phyloP scores from a whole-genome alignment of 2,329 filamentous ascomycete genomes.

The Trichophyton benhamiae region DNA sequence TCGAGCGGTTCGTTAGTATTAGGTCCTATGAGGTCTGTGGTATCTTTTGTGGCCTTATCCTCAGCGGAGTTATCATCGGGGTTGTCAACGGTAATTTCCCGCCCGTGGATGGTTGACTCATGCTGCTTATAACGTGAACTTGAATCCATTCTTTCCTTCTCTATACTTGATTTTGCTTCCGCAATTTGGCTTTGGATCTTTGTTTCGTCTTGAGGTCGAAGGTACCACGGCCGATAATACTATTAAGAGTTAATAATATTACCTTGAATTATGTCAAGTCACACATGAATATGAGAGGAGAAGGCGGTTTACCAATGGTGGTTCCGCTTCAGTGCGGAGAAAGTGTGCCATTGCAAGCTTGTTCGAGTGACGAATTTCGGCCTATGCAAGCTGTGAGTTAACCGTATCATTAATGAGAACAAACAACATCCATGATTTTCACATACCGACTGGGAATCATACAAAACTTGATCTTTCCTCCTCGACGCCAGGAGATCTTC shows the following conservation, averaged over 20 bases:
- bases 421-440: not conserved
- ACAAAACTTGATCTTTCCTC: constrained; percentile 57
- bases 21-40: constrained; percentile 18
- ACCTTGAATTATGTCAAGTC: constrained; percentile 1
- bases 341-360: constrained; percentile 60
- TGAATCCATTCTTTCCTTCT: constrained; percentile 54
- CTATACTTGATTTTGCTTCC: constrained; percentile 51
- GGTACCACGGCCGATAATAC: constrained; percentile 80
- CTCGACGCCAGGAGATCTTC: constrained; percentile 51
- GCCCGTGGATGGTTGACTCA: constrained; percentile 17
- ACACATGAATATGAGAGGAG: not conserved
- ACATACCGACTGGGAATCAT: constrained; percentile 66
- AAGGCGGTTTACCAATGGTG: constrained; percentile 53
- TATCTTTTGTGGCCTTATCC: constrained; percentile 11
- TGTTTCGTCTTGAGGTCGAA: constrained; percentile 55
- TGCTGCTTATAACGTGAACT: constrained; percentile 31
- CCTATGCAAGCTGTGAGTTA: constrained; percentile 39
- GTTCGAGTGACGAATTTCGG: constrained; percentile 62
- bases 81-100: constrained; percentile 9
- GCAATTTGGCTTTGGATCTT: constrained; percentile 58
- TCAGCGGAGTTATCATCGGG: not conserved
- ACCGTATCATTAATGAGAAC: constrained; percentile 4
- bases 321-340: constrained; percentile 58
- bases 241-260: constrained; percentile 26
- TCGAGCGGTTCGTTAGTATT: constrained; percentile 12